These are phyloP conservation scores for Periglandula ipomoeae DNA, from an alignment of 2,329 filamentous ascomycete genomes.

Conservation along the genomic window DNA sequence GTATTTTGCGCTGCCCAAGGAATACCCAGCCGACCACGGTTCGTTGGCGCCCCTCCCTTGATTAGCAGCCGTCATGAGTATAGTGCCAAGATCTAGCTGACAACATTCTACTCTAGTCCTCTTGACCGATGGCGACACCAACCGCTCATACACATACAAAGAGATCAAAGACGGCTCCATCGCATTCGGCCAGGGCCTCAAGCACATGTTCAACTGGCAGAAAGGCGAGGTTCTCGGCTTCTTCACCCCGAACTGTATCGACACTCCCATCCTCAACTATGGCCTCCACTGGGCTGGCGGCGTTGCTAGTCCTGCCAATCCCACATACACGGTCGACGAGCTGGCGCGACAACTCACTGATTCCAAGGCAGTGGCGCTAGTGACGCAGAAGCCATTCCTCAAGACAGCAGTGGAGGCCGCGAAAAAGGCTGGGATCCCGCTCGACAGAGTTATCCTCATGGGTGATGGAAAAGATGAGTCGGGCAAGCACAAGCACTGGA, in stretches of 20 bases:
- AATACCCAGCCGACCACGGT: slow-evolving; percentile 70
- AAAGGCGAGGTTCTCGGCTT: slow-evolving; percentile 77
- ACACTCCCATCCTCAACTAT: slow-evolving; percentile 68
- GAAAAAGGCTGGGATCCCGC: slow-evolving; percentile 56
- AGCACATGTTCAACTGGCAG: slow-evolving; percentile 64
- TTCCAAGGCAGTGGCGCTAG: slow-evolving; percentile 62
- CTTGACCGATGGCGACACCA: slow-evolving; percentile 65
- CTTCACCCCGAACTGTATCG: slow-evolving; percentile 79
- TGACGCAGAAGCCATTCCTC: slow-evolving; percentile 63
- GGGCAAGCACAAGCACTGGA: slow-evolving; percentile 58
- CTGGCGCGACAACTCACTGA: slow-evolving; percentile 77
- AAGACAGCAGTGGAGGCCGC: slow-evolving; percentile 59
- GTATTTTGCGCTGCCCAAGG: slow-evolving; percentile 60
- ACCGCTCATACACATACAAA: slow-evolving; percentile 58
- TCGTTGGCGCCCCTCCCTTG: slow-evolving; percentile 14
- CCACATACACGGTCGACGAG: slow-evolving; percentile 75
- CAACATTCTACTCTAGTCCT: slow-evolving; percentile 48
- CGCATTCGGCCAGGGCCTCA: slow-evolving; percentile 74
- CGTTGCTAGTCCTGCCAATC: slow-evolving; percentile 76
- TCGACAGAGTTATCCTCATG: slow-evolving; percentile 65
- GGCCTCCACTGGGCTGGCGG: slow-evolving; percentile 79
- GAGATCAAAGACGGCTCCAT: slow-evolving; percentile 56
- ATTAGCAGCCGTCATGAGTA: too few relatives aligned
- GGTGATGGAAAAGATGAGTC: slow-evolving; percentile 57
- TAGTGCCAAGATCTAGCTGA: too few relatives aligned